phyloP scores from a whole-genome alignment of 2,329 filamentous ascomycete species.

The Exserohilum turcica region DNA sequence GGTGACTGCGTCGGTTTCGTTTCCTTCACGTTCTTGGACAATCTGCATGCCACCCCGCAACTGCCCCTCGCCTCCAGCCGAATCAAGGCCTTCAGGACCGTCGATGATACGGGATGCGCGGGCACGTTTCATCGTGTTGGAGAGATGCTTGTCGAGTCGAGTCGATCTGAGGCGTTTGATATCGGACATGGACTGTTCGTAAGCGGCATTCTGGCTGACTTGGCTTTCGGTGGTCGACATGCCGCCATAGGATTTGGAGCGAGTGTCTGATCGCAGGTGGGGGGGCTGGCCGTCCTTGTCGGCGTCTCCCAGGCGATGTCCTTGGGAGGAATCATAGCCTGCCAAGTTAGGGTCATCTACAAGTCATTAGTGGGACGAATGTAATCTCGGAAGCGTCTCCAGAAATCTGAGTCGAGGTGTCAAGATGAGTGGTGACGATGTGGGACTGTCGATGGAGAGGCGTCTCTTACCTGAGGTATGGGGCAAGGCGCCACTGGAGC shows the following conservation, averaged over 20 bases:
- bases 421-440: conserved; percentile 38
- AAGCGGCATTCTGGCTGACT: conserved; percentile 65
- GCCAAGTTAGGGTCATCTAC: conserved; percentile 71
- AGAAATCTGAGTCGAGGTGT: conserved; percentile 38
- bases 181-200: conserved; percentile 95
- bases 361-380: conserved; percentile 38
- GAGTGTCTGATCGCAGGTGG: conserved; percentile 66
- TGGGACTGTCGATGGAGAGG: conserved; percentile 19
- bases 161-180: conserved; percentile 91
- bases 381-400: conserved; percentile 37
- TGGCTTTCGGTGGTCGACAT: conserved; percentile 61
- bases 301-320: conserved; percentile 59
- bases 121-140: conserved; percentile 88
- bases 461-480: conserved; percentile 64
- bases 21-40: conserved; percentile 75
- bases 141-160: conserved; percentile 90
- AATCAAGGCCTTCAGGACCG: conserved; percentile 72
- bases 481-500: conserved; percentile 79
- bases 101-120: conserved; percentile 92
- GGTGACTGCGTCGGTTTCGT: conserved; percentile 77
- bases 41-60: conserved; percentile 70
- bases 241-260: conserved; percentile 75
- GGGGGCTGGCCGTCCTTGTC: conserved; percentile 57
- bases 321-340: conserved; percentile 70
- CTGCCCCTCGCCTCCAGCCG: conserved; percentile 69